Evolutionary conservation across 108 stramenopile species (phyloP).

Genomic region (Skeletonema menzelii): DNA sequence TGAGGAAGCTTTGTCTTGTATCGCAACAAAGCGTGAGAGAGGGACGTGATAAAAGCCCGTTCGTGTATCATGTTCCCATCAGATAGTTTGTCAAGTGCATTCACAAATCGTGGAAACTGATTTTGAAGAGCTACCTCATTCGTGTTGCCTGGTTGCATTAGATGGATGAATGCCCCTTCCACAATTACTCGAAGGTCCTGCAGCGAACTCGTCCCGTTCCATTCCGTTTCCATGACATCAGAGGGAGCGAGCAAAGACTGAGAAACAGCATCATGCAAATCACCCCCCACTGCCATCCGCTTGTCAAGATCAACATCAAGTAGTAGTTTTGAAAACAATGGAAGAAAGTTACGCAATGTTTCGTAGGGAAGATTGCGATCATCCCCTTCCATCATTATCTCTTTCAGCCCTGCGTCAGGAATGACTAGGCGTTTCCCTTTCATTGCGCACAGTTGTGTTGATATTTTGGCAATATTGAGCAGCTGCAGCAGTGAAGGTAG

Average conservation of each 20-base stretch:
- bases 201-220: slow-evolving; percentile 39
- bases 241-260: slow-evolving; percentile 30
- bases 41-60: slow-evolving; percentile 63
- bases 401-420: slow-evolving; percentile 62
- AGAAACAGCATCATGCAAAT: slow-evolving; percentile 57
- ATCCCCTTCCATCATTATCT: slow-evolving; percentile 21
- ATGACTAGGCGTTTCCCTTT: slow-evolving; percentile 64
- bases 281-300: slow-evolving; percentile 63
- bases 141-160: slow-evolving; percentile 75
- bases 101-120: slow-evolving; percentile 73
- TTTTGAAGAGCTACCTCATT: slow-evolving; percentile 63
- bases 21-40: slow-evolving; percentile 66
- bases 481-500: slow-evolving; percentile 81
- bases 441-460: slow-evolving; percentile 74
- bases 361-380: slow-evolving; percentile 53
- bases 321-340: slow-evolving; percentile 64
- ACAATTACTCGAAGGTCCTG: slow-evolving; percentile 65
- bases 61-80: slow-evolving; percentile 61
- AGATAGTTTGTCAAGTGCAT: slow-evolving; percentile 53
- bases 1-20: slow-evolving; percentile 76
- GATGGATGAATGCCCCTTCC: slow-evolving; percentile 66
- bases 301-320: slow-evolving; percentile 76
- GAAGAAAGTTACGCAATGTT: slow-evolving; percentile 64
- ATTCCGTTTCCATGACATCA: slow-evolving; percentile 19
- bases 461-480: slow-evolving; percentile 75